These are phyloP conservation scores for Schoenoplectus tabernaemontani DNA, from an alignment of 202 grass and related monocot species.

Conservation along the genomic window DNA sequence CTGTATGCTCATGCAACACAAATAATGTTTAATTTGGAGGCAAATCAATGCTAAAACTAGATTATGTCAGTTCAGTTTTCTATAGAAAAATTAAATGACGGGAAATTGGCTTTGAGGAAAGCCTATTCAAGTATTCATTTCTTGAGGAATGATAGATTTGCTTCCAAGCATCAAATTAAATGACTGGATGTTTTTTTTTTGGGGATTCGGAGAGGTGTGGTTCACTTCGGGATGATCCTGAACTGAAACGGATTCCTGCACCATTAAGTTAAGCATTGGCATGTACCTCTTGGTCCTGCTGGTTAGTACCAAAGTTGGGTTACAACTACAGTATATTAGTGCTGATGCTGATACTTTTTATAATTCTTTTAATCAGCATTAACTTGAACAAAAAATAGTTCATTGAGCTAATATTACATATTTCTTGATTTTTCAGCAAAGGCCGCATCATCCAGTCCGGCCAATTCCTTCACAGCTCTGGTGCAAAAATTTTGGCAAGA, in stretches of 20 bases:
- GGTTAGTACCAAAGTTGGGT: not conserved
- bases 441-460: slow-evolving; percentile 70
- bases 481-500: slow-evolving; percentile 95
- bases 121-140: not conserved
- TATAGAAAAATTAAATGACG: not conserved
- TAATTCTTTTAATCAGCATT: not conserved
- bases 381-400: not conserved
- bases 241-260: not conserved
- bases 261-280: not conserved
- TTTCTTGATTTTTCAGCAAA: slow-evolving; percentile 52
- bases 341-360: not conserved
- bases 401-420: not conserved
- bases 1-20: not conserved
- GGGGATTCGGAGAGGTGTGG: too few species aligned
- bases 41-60: too few species aligned
- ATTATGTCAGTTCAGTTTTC: not conserved
- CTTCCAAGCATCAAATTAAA: not conserved
- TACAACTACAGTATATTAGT: not conserved
- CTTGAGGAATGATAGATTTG: not conserved
- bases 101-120: not conserved
- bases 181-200: too few species aligned
- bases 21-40: too few species aligned
- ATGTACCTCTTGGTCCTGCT: not conserved
- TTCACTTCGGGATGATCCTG: too few species aligned
- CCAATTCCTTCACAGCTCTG: slow-evolving; percentile 88